A percentile compares a stretch with the other conserved stretches of the same genome.
Conservation (phyloP, 805 yeast genomes). For the Candida cerambycidarum region DNA sequence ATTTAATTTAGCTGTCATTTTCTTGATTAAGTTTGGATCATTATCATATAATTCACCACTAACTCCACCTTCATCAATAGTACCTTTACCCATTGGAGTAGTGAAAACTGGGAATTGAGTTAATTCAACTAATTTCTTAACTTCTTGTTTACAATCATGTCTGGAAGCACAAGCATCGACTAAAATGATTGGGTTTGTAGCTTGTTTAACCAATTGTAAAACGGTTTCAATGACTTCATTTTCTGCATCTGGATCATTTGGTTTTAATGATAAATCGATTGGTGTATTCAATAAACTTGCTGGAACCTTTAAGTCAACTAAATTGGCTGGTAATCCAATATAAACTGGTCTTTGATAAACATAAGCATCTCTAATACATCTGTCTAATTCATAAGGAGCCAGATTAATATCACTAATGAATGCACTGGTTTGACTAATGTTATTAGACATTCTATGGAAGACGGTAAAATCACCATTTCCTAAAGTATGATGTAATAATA, state of each 20-base stretch:
- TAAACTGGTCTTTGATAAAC: slow-evolving; percentile 41
- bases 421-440: slow-evolving; percentile 37
- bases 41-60: slow-evolving; percentile 24
- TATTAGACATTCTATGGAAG: slow-evolving; percentile 41
- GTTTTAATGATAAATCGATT: slow-evolving; percentile 32
- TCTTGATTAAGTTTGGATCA: slow-evolving; percentile 25
- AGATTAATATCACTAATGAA: slow-evolving; percentile 33
- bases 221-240: slow-evolving; percentile 34
- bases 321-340: slow-evolving; percentile 40
- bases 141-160: slow-evolving; percentile 37
- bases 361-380: slow-evolving; percentile 40
- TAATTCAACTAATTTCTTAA: slow-evolving; percentile 30
- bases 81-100: slow-evolving; percentile 44
- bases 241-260: slow-evolving; percentile 37
- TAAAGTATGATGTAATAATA: slow-evolving; percentile 44
- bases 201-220: slow-evolving; percentile 23
- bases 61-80: slow-evolving; percentile 38
- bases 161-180: slow-evolving; percentile 44
- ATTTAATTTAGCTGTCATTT: slow-evolving; percentile 22
- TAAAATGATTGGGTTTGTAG: slow-evolving; percentile 35
- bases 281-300: slow-evolving; percentile 34
- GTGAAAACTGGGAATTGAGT: slow-evolving; percentile 42
- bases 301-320: slow-evolving; percentile 39
- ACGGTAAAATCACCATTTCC: slow-evolving; percentile 45
- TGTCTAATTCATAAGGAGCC: slow-evolving; percentile 39